Percentiles rank a stretch among this genome's conserved stretches.
Evolutionary conservation across 176 grass and related monocot species (phyloP).

Genomic region (Metroxylon sagu): DNA sequence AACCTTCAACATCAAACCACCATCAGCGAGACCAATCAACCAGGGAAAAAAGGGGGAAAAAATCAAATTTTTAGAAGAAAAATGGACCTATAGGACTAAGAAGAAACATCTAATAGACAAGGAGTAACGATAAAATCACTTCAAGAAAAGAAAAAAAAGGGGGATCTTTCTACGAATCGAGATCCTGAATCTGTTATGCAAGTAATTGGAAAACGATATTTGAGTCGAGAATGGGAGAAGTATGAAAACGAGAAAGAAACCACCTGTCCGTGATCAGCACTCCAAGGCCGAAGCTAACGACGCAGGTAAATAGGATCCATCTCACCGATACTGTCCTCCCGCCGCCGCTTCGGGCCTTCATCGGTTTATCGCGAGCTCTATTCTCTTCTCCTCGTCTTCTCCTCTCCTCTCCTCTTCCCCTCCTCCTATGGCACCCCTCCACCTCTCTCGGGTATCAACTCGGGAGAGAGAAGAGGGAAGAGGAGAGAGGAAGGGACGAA

Average conservation of each 20-base stretch:
- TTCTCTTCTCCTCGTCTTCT: too few relatives aligned
- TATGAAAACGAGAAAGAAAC: conserved; percentile 5
- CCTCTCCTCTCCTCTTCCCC: neutral
- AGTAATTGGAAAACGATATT: neutral
- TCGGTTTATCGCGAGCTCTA: neutral
- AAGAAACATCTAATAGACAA: too few relatives aligned
- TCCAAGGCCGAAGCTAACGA: conserved; percentile 63
- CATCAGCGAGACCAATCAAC: neutral
- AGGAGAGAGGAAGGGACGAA: too few relatives aligned
- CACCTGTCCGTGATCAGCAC: conserved; percentile 66
- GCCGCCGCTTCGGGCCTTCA: conserved; percentile 51
- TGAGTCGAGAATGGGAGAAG: neutral
- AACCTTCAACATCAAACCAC: conserved; percentile 19
- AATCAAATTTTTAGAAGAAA: conserved; percentile 2
- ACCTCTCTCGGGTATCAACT: too few relatives aligned
- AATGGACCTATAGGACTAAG: too few relatives aligned
- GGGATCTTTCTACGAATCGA: too few relatives aligned
- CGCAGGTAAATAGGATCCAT: conserved; percentile 50
- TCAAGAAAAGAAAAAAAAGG: too few relatives aligned
- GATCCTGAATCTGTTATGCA: too few relatives aligned
- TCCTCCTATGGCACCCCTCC: neutral
- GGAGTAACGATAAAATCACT: too few relatives aligned
- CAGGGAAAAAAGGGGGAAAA: neutral
- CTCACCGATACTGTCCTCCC: conserved; percentile 36
- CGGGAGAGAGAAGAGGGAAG: too few relatives aligned